These are phyloP conservation scores for Melastoma candidum DNA, from an alignment of 441 rosid species.

Conservation along the genomic window DNA sequence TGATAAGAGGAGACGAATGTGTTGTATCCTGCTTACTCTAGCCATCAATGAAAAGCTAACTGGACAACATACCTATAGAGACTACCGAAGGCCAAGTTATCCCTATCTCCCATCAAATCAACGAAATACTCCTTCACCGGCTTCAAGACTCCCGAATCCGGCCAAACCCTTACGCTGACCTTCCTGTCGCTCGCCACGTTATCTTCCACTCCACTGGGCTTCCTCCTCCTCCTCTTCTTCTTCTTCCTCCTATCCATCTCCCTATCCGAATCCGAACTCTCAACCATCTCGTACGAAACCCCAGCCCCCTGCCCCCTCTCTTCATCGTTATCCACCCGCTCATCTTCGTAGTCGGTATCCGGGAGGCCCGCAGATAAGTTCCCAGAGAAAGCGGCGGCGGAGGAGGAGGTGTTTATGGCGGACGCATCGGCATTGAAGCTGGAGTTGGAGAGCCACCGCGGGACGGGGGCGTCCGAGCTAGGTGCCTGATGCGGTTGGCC, in stretches of 20 bases:
- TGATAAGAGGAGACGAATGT: not conserved
- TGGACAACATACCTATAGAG: constrained; percentile 50
- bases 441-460: constrained; percentile 75
- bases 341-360: constrained; percentile 18
- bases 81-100: constrained; percentile 76
- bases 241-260: constrained; percentile 25
- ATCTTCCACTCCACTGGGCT: constrained; percentile 23
- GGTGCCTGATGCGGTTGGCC: constrained; percentile 2
- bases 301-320: constrained; percentile 6
- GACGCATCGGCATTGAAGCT: constrained; percentile 75
- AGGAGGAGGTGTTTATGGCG: constrained; percentile 37
- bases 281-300: constrained; percentile 23
- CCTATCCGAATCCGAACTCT: constrained; percentile 16
- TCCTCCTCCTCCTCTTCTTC: constrained; percentile 29
- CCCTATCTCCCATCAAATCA: constrained; percentile 78
- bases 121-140: constrained; percentile 69
- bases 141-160: constrained; percentile 25
- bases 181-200: constrained; percentile 23
- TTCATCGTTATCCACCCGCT: constrained; percentile 15
- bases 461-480: constrained; percentile 1
- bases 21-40: not conserved
- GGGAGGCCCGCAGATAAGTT: constrained; percentile 4
- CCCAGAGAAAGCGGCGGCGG: constrained; percentile 13
- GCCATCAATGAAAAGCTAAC: not conserved
- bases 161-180: constrained; percentile 38